Conservation (phyloP, 768 basidiomycete species). For the Leccinum obscurum region DNA sequence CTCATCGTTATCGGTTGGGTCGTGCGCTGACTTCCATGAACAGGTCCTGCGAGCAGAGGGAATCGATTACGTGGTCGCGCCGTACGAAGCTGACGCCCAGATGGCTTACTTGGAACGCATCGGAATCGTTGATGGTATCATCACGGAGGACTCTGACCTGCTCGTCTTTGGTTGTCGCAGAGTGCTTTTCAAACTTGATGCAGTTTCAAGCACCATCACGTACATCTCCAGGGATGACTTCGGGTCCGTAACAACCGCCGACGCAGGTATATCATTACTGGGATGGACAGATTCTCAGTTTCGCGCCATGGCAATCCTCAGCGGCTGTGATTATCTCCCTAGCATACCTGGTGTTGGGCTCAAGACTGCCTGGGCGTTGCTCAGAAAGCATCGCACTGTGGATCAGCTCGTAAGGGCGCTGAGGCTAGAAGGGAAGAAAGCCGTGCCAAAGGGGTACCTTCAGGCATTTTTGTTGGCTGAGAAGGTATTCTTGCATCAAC, state of each 20-base stretch:
- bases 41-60: conserved; percentile 84
- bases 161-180: conserved; percentile 94
- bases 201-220: conserved; percentile 58
- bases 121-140: conserved; percentile 84
- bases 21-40: conserved; percentile 7
- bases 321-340: conserved; percentile 90
- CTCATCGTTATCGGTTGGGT: not conserved
- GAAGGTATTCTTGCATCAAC: conserved; percentile 89
- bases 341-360: conserved; percentile 91
- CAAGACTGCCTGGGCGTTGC: conserved; percentile 84
- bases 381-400: conserved; percentile 83
- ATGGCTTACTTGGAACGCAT: conserved; percentile 85
- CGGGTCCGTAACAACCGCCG: conserved; percentile 50
- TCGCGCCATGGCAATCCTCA: conserved; percentile 89
- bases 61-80: conserved; percentile 88
- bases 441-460: conserved; percentile 75
- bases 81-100: conserved; percentile 98
- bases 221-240: conserved; percentile 71
- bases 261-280: conserved; percentile 67
- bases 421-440: conserved; percentile 79
- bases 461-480: conserved; percentile 80
- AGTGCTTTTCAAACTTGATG: conserved; percentile 93
- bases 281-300: conserved; percentile 93
- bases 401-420: conserved; percentile 80
- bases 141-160: conserved; percentile 97